These are phyloP conservation scores for Cutaneotrichosporon daszewskae DNA, from an alignment of 1,284 basidiomycete species.

Conservation along the genomic window DNA sequence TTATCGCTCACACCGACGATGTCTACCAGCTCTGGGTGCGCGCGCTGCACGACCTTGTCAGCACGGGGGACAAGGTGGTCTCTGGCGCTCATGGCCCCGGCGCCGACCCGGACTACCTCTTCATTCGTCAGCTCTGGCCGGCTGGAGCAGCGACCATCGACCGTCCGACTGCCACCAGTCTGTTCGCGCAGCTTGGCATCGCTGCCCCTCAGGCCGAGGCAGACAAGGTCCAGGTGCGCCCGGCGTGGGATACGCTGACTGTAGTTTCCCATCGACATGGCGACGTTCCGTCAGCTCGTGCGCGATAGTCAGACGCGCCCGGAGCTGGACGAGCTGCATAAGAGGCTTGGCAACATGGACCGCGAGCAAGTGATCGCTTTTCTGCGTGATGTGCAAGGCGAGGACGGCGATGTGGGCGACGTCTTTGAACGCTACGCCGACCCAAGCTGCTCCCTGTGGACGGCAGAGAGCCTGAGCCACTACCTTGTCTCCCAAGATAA, in stretches of 20 bases:
- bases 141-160: conserved; percentile 30
- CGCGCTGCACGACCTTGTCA: conserved; percentile 49
- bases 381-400: conserved; percentile 63
- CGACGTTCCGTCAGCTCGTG: conserved; percentile 79
- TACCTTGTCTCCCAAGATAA: conserved; percentile 72
- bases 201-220: conserved; percentile 4
- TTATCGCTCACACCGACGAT: conserved; percentile 69
- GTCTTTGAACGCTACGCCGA: conserved; percentile 7
- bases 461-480: conserved; percentile 52
- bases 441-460: conserved; percentile 22
- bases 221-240: conserved; percentile 9
- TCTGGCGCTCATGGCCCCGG: conserved; percentile 27
- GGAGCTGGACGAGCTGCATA: conserved; percentile 68
- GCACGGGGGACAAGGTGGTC: conserved; percentile 33
- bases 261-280: conserved; percentile 60
- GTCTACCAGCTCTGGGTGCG: conserved; percentile 56
- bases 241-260: not conserved
- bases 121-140: conserved; percentile 44
- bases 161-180: conserved; percentile 49
- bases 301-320: conserved; percentile 74
- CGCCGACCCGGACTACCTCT: conserved; percentile 39
- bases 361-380: conserved; percentile 60
- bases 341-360: conserved; percentile 21
- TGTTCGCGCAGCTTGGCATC: conserved; percentile 59
- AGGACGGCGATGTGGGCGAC: conserved; percentile 33